phyloP scores from a whole-genome alignment of 192 early-diverging fungal species.

The Backusella macrospora region DNA sequence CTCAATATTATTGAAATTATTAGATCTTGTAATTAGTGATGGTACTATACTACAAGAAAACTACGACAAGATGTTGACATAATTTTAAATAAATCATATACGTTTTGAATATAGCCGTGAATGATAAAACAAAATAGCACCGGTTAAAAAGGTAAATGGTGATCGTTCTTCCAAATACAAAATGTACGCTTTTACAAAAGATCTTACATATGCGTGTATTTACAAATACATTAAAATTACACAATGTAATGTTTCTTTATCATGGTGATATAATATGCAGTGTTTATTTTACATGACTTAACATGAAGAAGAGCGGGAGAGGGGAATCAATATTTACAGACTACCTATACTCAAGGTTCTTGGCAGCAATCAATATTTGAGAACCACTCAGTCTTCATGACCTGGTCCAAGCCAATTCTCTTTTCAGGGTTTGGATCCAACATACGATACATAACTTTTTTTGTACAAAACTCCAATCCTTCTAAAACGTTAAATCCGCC shows the following conservation, averaged over 20 bases:
- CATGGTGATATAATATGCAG: not conserved
- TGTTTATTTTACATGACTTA: not conserved
- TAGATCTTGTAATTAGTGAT: too few species aligned
- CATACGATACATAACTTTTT: conserved; percentile 40
- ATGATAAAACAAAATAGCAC: too few species aligned
- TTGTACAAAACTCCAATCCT: conserved; percentile 32
- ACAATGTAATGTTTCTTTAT: not conserved
- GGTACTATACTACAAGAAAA: too few species aligned
- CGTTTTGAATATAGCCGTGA: too few species aligned
- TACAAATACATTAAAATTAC: not conserved
- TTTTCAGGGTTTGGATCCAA: conserved; percentile 35
- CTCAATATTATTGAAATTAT: too few species aligned
- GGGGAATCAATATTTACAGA: not conserved
- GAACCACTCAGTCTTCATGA: conserved; percentile 36
- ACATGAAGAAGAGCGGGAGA: not conserved
- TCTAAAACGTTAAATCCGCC: conserved; percentile 35
- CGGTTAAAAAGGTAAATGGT: too few species aligned
- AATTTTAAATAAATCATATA: too few species aligned
- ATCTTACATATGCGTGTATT: too few species aligned
- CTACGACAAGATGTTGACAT: too few species aligned
- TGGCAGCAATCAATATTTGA: conserved; percentile 26
- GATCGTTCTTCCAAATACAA: too few species aligned
- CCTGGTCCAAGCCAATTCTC: conserved; percentile 19
- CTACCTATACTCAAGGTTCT: not conserved
- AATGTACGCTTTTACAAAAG: too few species aligned